Conservation (phyloP, 345 rosid genomes). For the Populus simonii region DNA sequence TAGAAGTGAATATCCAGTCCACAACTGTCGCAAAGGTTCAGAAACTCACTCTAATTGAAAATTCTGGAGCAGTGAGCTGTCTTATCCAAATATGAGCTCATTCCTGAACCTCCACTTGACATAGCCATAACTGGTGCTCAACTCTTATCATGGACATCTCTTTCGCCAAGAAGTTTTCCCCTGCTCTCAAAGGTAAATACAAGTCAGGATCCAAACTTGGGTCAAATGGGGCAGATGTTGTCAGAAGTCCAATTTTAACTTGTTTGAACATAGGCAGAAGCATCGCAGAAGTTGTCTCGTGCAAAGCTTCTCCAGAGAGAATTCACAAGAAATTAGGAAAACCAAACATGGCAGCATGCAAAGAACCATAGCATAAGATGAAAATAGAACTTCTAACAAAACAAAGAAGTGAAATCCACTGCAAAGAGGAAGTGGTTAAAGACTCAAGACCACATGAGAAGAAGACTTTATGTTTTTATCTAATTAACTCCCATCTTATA, state of each 20-base stretch:
- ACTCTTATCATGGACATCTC: too few species aligned
- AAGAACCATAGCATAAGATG: neutral
- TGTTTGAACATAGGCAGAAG: neutral
- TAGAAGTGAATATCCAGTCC: too few species aligned
- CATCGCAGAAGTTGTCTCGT: neutral
- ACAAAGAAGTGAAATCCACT: neutral
- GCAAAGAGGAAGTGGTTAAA: neutral
- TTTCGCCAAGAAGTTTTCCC: too few species aligned
- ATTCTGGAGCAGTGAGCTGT: too few species aligned
- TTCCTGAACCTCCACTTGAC: too few species aligned
- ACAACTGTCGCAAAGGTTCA: too few species aligned
- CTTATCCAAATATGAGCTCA: too few species aligned
- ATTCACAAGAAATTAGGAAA: neutral
- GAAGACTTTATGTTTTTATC: neutral
- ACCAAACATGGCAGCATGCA: neutral
- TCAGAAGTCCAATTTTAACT: neutral
- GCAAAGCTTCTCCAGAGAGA: neutral
- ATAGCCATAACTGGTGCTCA: too few species aligned
- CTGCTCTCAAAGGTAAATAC: too few species aligned
- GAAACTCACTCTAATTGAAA: too few species aligned
- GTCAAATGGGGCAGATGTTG: neutral
- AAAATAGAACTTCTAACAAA: neutral
- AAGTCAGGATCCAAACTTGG: neutral
- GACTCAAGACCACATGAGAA: neutral
- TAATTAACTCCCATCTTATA: neutral